Percentiles rank a stretch among this genome's conserved stretches.
Conservation (phyloP, 2,329 filamentous ascomycete species). For the Botrytis fragariae region DNA sequence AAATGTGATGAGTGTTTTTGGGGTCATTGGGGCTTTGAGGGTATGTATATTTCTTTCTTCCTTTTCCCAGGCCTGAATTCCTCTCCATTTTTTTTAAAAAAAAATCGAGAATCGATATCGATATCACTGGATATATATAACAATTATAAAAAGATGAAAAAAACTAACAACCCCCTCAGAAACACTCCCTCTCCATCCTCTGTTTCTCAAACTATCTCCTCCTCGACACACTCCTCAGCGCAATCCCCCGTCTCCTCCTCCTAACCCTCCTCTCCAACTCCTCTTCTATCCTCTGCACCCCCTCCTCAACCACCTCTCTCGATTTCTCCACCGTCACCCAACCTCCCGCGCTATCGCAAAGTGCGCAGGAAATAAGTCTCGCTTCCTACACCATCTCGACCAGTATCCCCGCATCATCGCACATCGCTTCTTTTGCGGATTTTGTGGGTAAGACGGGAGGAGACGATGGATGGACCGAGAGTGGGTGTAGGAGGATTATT, state of each 20-base stretch:
- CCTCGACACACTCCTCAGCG: slow-evolving; percentile 36
- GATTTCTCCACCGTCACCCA: not conserved
- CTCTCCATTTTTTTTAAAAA: not conserved
- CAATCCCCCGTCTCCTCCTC: slow-evolving; percentile 34
- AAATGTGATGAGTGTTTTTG: slow-evolving; percentile 42
- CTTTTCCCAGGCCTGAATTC: slow-evolving; percentile 30
- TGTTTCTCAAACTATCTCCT: slow-evolving; percentile 38
- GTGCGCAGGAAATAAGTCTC: not conserved
- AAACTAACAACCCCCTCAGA: slow-evolving; percentile 29
- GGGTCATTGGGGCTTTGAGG: slow-evolving; percentile 44
- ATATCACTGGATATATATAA: not conserved
- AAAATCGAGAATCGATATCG: not conserved
- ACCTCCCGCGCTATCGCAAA: not conserved
- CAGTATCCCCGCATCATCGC: slow-evolving; percentile 1
- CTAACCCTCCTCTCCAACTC: not conserved
- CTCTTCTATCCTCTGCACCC: not conserved
- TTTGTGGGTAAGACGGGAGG: slow-evolving; percentile 20
- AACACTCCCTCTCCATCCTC: slow-evolving; percentile 22
- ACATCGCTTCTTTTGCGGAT: slow-evolving; percentile 28
- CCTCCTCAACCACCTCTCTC: not conserved
- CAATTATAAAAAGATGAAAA: not conserved
- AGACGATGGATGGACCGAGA: not conserved
- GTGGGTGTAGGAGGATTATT: not conserved
- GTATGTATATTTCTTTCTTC: slow-evolving; percentile 36
- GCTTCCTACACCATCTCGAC: not conserved